These are phyloP conservation scores for Fusarium sp. DNA, from an alignment of 2,329 filamentous ascomycete species.

Conservation along the genomic window DNA sequence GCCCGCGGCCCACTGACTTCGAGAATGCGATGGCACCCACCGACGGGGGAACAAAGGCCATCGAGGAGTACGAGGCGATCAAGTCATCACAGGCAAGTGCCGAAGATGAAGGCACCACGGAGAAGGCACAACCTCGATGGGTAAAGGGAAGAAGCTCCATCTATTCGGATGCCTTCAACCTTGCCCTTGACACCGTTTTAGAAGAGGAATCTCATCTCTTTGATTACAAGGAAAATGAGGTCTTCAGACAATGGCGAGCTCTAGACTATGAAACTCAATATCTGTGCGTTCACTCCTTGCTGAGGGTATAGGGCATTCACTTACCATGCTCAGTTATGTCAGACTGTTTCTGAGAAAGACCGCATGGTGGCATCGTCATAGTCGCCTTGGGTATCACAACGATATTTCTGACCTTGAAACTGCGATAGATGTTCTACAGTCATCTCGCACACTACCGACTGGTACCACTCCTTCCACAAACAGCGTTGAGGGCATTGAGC, in stretches of 20 bases:
- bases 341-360: conserved; percentile 93
- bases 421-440: conserved; percentile 75
- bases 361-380: conserved; percentile 88
- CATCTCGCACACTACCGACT: conserved; percentile 64
- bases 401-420: conserved; percentile 81
- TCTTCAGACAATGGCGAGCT: conserved; percentile 81
- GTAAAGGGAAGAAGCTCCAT: conserved; percentile 84
- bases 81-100: conserved; percentile 63
- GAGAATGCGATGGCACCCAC: conserved; percentile 74
- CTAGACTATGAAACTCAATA: conserved; percentile 90
- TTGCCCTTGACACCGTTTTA: conserved; percentile 89
- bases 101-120: conserved; percentile 52
- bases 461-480: conserved; percentile 20
- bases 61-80: conserved; percentile 82
- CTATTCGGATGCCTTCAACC: conserved; percentile 96
- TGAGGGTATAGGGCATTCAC: background rate
- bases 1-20: conserved; percentile 47
- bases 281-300: conserved; percentile 67
- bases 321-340: conserved; percentile 74
- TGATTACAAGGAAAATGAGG: conserved; percentile 77
- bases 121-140: conserved; percentile 65
- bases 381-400: conserved; percentile 80
- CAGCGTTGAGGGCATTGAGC: conserved; percentile 46
- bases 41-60: conserved; percentile 75
- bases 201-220: conserved; percentile 92